Percentiles rank a stretch among this genome's conserved stretches.
phyloP scores from a whole-genome alignment of 2,329 filamentous ascomycete genomes.

The Fusarium staphyleae region DNA sequence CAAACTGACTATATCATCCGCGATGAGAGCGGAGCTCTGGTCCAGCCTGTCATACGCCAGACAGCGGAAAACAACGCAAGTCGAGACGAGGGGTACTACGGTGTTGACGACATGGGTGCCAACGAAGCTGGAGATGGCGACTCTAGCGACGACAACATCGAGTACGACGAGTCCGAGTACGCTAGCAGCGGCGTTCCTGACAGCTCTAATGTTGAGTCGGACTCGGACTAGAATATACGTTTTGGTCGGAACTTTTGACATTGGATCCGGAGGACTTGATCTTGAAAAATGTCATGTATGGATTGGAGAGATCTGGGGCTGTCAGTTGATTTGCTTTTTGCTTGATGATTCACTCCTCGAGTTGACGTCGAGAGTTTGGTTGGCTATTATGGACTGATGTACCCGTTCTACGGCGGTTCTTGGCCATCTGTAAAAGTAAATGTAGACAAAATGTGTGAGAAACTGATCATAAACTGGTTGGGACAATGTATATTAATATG shows the following conservation, averaged over 20 bases:
- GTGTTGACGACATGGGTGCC: slow-evolving; percentile 40
- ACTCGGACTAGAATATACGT: background rate
- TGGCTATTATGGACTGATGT: background rate
- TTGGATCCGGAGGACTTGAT: background rate
- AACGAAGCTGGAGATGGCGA: slow-evolving; percentile 34
- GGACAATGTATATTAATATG: no score
- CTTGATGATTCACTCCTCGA: background rate
- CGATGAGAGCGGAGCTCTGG: background rate
- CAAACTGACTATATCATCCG: slow-evolving; percentile 1
- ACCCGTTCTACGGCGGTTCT: background rate
- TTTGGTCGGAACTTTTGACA: background rate
- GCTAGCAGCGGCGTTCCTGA: slow-evolving; percentile 13
- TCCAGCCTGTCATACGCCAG: slow-evolving; percentile 11
- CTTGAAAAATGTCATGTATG: background rate
- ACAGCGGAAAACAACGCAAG: background rate
- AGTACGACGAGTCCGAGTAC: slow-evolving; percentile 39
- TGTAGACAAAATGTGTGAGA: background rate
- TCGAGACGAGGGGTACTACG: slow-evolving; percentile 29
- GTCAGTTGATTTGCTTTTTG: background rate
- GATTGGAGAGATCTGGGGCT: background rate
- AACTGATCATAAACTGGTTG: no score
- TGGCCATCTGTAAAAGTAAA: background rate
- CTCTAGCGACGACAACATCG: slow-evolving; percentile 32
- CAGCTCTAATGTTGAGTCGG: background rate
- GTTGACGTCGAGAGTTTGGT: background rate